Evolutionary conservation across 306 rosid genomes (phyloP).

Genomic region (Argentina anserina): DNA sequence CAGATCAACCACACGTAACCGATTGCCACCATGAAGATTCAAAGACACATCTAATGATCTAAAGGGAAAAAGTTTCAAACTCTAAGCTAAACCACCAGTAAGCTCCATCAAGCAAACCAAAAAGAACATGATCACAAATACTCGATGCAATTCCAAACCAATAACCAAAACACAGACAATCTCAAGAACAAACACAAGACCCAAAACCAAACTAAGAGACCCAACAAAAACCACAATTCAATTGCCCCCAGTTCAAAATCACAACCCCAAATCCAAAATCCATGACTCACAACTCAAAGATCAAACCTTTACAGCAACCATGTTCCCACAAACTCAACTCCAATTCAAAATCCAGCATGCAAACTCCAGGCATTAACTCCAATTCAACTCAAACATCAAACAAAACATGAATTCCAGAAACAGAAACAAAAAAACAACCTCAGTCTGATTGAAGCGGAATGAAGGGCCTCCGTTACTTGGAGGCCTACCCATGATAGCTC

Average conservation of each 20-base stretch:
- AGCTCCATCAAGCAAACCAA: not conserved
- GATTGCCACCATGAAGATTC: too few relatives aligned
- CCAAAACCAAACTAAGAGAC: not conserved
- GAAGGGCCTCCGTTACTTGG: conserved; percentile 96
- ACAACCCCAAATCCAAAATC: not conserved
- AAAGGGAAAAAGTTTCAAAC: not conserved
- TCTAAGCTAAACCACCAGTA: not conserved
- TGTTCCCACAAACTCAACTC: not conserved
- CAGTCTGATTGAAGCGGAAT: conserved; percentile 74
- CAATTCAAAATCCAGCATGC: not conserved
- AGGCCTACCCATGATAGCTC: conserved; percentile 76
- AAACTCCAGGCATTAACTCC: not conserved
- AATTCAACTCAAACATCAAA: not conserved
- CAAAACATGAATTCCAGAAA: not conserved
- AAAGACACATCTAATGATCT: too few relatives aligned
- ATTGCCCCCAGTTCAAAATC: not conserved
- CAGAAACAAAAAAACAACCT: conserved; percentile 43
- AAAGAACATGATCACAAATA: not conserved
- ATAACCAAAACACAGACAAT: not conserved
- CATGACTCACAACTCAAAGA: not conserved
- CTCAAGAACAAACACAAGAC: not conserved
- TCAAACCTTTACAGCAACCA: not conserved
- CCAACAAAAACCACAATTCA: not conserved
- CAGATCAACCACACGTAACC: not conserved
- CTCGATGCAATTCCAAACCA: not conserved